Conservation (phyloP, 768 basidiomycete genomes). For the Chiua virens region DNA sequence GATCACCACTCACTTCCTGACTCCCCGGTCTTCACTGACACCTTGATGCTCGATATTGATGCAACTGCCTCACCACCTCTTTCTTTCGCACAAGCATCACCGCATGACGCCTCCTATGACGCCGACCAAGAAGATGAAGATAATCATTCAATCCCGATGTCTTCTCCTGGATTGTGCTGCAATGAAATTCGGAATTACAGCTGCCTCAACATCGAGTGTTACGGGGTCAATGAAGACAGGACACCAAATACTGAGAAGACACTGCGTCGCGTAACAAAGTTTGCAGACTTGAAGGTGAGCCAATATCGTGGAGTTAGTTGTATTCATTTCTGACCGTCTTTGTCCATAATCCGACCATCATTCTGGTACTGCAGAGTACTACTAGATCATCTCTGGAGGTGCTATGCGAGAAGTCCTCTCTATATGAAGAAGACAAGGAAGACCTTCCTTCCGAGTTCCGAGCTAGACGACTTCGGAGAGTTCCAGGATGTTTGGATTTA, state of each 20-base stretch:
- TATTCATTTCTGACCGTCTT: background rate
- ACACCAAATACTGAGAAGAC: background rate
- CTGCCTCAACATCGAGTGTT: no score
- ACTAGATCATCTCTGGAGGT: constrained; percentile 2
- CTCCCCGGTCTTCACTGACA: background rate
- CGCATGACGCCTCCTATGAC: no score
- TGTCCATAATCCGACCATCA: background rate
- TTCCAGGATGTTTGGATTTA: constrained; percentile 1
- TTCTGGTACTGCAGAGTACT: background rate
- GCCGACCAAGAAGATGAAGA: no score
- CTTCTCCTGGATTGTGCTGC: background rate
- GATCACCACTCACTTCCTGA: background rate
- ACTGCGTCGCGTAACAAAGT: constrained; percentile 1
- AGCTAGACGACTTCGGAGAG: constrained; percentile 4
- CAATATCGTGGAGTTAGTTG: no score
- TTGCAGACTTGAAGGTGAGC: background rate
- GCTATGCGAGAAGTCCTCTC: background rate
- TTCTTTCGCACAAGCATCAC: no score
- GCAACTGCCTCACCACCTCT: background rate
- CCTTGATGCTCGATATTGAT: background rate
- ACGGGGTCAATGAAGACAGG: no score
- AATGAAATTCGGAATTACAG: background rate
- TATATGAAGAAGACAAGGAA: background rate
- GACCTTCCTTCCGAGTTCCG: background rate
- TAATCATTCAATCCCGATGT: no score